These are phyloP conservation scores for Clonostachys byssicola DNA, from an alignment of 2,329 filamentous ascomycete genomes.

Conservation along the genomic window DNA sequence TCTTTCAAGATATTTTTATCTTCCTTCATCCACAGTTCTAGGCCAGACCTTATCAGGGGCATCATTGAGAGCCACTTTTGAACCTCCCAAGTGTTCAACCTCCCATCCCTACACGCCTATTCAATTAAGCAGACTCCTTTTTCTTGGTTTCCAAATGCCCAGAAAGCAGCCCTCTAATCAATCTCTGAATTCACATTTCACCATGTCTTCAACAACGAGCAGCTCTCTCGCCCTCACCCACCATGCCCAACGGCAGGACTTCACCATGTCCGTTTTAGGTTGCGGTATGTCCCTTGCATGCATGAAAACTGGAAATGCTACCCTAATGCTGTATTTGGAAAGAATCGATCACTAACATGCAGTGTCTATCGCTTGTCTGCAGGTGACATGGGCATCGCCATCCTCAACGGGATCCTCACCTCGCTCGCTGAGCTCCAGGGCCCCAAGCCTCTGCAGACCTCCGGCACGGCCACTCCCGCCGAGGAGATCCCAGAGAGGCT, in stretches of 20 bases:
- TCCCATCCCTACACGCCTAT: too few relatives aligned
- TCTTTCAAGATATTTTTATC: too few relatives aligned
- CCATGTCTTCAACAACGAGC: conserved; percentile 4
- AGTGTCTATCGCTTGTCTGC: not conserved
- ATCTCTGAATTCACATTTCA: not conserved
- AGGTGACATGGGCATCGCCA: conserved; percentile 85
- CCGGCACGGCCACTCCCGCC: conserved; percentile 35
- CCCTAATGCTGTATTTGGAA: not conserved
- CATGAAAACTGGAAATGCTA: not conserved
- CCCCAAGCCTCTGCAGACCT: conserved; percentile 37
- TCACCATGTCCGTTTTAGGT: conserved; percentile 77
- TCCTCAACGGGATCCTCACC: conserved; percentile 74
- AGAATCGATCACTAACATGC: not conserved
- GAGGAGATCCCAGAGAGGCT: conserved; percentile 51
- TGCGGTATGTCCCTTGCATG: conserved; percentile 56
- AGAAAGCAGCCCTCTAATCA: too few relatives aligned
- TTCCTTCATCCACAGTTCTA: too few relatives aligned
- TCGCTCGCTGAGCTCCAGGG: conserved; percentile 55
- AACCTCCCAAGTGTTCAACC: too few relatives aligned
- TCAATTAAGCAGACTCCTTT: too few relatives aligned
- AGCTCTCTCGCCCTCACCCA: conserved; percentile 19
- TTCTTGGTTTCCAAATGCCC: too few relatives aligned
- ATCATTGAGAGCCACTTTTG: too few relatives aligned
- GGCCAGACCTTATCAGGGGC: too few relatives aligned
- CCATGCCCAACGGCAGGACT: conserved; percentile 27